phyloP scores from a whole-genome alignment of 2,329 filamentous ascomycete genomes.

The Thelonectria discophora region DNA sequence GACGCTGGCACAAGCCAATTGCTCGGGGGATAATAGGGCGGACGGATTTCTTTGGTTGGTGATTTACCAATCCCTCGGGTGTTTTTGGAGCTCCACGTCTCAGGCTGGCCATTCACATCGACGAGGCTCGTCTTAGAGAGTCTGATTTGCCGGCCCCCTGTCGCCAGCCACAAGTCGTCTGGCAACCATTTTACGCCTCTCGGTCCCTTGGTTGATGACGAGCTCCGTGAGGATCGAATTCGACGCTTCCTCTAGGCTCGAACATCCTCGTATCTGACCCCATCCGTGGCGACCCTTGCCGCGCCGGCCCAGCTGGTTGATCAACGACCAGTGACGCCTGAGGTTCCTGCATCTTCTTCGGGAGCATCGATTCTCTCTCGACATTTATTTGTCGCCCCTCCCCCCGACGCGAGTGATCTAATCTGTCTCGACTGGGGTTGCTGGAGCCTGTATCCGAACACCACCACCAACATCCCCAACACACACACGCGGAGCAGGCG shows the following conservation, averaged over 20 bases:
- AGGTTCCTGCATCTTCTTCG: slow-evolving; percentile 29
- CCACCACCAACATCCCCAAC: slow-evolving; percentile 6
- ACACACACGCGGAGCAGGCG: slow-evolving; percentile 8
- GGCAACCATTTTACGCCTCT: slow-evolving; percentile 30
- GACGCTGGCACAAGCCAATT: slow-evolving; percentile 36
- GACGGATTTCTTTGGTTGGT: slow-evolving; percentile 34
- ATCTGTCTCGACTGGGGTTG: slow-evolving; percentile 22
- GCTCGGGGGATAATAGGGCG: slow-evolving; percentile 33
- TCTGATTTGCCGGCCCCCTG: slow-evolving; percentile 43
- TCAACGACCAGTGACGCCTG: slow-evolving; percentile 27
- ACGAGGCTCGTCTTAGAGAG: slow-evolving; percentile 28
- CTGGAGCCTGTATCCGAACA: slow-evolving; percentile 6
- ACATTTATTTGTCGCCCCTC: slow-evolving; percentile 21
- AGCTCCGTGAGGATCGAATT: slow-evolving; percentile 31
- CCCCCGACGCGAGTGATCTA: slow-evolving; percentile 14
- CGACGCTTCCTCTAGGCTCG: slow-evolving; percentile 14
- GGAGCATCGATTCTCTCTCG: slow-evolving; percentile 19
- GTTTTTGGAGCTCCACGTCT: slow-evolving; percentile 30
- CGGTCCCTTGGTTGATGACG: slow-evolving; percentile 30
- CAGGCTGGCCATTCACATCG: slow-evolving; percentile 38
- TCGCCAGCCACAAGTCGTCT: slow-evolving; percentile 27
- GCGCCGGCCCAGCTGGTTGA: slow-evolving; percentile 29
- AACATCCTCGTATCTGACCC: slow-evolving; percentile 26
- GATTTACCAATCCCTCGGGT: slow-evolving; percentile 24
- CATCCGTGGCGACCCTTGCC: slow-evolving; percentile 24